A percentile compares a stretch with the other conserved stretches of the same genome.
Conservation (phyloP, 768 basidiomycete genomes). For the Auriscalpium orientale region DNA sequence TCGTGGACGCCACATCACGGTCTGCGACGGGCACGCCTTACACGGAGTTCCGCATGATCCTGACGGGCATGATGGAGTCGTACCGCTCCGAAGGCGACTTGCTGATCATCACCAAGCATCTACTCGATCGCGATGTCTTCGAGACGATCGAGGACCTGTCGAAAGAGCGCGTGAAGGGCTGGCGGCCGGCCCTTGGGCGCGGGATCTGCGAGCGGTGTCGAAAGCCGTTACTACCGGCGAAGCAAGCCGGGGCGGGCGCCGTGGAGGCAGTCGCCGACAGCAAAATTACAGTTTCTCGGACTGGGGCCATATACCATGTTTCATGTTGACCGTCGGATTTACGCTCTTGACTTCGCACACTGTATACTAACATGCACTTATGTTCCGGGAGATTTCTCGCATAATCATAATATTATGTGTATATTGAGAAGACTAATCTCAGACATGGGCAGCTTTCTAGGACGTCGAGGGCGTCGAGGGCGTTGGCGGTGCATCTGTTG, state of each 20-base stretch:
- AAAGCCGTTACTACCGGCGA: slow-evolving; percentile 30
- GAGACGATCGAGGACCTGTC: slow-evolving; percentile 56
- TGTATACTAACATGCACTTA: slow-evolving; percentile 19
- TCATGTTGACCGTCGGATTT: slow-evolving; percentile 29
- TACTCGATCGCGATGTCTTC: slow-evolving; percentile 79
- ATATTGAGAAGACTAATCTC: background rate
- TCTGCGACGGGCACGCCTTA: slow-evolving; percentile 57
- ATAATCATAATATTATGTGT: background rate
- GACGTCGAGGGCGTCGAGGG: background rate
- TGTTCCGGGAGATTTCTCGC: background rate
- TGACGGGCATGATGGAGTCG: slow-evolving; percentile 93
- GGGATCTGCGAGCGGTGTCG: slow-evolving; percentile 48
- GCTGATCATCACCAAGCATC: slow-evolving; percentile 72
- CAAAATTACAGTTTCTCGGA: slow-evolving; percentile 45
- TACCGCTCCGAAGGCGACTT: slow-evolving; percentile 91
- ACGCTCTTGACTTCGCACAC: slow-evolving; percentile 15
- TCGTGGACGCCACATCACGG: slow-evolving; percentile 65
- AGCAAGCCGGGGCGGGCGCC: background rate
- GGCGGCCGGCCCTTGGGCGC: slow-evolving; percentile 37
- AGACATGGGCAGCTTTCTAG: background rate
- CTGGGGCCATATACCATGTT: slow-evolving; percentile 53
- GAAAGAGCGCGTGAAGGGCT: slow-evolving; percentile 52
- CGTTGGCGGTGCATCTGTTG: background rate
- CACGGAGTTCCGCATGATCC: slow-evolving; percentile 83
- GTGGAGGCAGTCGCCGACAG: background rate